Evolutionary conservation across 1,284 basidiomycete genomes (phyloP).

Genomic region (Austroboletus olivaceoglutinosus): DNA sequence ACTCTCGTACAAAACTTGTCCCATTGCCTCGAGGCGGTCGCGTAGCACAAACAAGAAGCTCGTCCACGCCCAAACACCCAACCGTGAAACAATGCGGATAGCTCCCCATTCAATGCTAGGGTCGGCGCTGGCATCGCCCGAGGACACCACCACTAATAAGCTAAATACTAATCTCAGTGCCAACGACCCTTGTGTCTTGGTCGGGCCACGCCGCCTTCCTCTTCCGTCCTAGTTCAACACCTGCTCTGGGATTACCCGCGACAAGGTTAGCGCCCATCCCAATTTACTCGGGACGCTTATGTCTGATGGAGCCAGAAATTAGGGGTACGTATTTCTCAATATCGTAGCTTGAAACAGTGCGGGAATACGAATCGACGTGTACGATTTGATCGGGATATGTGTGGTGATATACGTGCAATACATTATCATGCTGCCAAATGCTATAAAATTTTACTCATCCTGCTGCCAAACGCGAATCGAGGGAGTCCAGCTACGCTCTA

Average conservation of each 20-base stretch:
- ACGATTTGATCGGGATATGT: slow-evolving; percentile 16
- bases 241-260: slow-evolving; percentile 6
- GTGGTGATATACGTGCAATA: slow-evolving; percentile 21
- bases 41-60: slow-evolving; percentile 11
- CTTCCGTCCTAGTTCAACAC: slow-evolving; percentile 13
- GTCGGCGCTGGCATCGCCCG: neutral
- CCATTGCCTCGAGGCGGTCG: slow-evolving; percentile 30
- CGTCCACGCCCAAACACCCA: neutral
- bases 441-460: slow-evolving; percentile 8
- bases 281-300: slow-evolving; percentile 14
- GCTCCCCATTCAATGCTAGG: neutral
- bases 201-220: slow-evolving; percentile 7
- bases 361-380: slow-evolving; percentile 15
- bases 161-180: slow-evolving; percentile 1
- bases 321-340: slow-evolving; percentile 19
- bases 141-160: neutral
- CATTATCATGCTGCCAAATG: slow-evolving; percentile 19
- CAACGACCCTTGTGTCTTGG: slow-evolving; percentile 4
- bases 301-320: slow-evolving; percentile 23
- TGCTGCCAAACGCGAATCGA: neutral
- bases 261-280: slow-evolving; percentile 16
- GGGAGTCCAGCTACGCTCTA: neutral
- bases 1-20: slow-evolving; percentile 10
- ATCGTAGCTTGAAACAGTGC: slow-evolving; percentile 14
- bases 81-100: slow-evolving; percentile 7